Evolutionary conservation across 305 asterid species (phyloP).

Genomic region (Coffea humblotiana): DNA sequence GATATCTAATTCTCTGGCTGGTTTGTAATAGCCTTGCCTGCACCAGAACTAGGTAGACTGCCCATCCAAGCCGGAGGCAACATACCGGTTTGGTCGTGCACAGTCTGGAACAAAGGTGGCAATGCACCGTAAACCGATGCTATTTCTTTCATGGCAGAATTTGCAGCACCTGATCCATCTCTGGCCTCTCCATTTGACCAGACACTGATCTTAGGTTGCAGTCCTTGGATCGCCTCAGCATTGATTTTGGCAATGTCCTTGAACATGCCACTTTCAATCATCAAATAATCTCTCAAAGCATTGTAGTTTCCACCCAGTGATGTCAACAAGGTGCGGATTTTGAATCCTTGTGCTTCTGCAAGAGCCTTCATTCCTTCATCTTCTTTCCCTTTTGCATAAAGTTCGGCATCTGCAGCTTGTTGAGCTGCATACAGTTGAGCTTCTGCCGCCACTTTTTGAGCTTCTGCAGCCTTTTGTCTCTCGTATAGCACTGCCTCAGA

Average conservation of each 20-base stretch:
- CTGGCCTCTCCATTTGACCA: constrained; percentile 28
- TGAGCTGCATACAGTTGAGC: constrained; percentile 31
- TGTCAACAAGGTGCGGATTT: constrained; percentile 25
- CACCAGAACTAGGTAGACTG: neutral
- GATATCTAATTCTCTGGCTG: too few species aligned
- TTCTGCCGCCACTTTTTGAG: constrained; percentile 35
- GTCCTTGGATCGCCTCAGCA: too few species aligned
- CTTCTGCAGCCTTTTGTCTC: constrained; percentile 38
- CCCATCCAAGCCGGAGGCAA: constrained; percentile 51
- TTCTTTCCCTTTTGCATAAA: too few species aligned
- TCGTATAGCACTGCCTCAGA: constrained; percentile 45
- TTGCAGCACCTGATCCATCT: neutral
- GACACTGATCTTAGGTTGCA: constrained; percentile 24
- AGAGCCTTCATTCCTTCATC: constrained; percentile 37
- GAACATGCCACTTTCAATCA: too few species aligned
- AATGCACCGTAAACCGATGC: constrained; percentile 40
- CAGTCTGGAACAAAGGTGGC: constrained; percentile 44
- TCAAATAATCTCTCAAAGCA: too few species aligned
- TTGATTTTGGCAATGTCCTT: too few species aligned
- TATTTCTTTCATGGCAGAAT: constrained; percentile 39
- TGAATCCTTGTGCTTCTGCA: constrained; percentile 45
- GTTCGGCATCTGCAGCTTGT: constrained; percentile 14
- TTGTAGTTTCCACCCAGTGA: constrained; percentile 33
- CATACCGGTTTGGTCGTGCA: constrained; percentile 62
- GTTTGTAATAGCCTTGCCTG: neutral